A percentile compares a stretch with the other conserved stretches of the same genome.
These are phyloP conservation scores for Catunica adiposa DNA, from an alignment of 2,329 filamentous ascomycete genomes.

Conservation along the genomic window DNA sequence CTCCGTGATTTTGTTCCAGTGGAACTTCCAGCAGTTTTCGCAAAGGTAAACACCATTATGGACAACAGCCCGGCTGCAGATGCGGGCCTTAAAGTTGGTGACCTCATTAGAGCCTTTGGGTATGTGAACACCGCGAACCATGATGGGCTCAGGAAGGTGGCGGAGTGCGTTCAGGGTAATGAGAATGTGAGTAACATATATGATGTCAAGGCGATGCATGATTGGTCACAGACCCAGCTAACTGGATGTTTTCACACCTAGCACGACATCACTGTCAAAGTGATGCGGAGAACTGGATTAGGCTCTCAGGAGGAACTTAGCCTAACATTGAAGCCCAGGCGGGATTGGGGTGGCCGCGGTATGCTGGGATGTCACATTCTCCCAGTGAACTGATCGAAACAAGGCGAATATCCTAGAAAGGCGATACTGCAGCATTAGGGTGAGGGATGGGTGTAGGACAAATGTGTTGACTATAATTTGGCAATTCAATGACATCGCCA, in stretches of 20 bases:
- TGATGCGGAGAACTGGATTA: slow-evolving; percentile 32
- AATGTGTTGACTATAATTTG: too few relatives aligned
- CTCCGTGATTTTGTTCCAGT: slow-evolving; percentile 11
- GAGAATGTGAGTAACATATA: slow-evolving; percentile 54
- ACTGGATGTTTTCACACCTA: slow-evolving; percentile 22
- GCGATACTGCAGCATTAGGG: too few relatives aligned
- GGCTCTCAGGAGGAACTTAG: slow-evolving; percentile 40
- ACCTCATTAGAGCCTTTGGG: slow-evolving; percentile 73
- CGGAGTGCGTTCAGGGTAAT: slow-evolving; percentile 76
- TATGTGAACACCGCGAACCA: slow-evolving; percentile 71
- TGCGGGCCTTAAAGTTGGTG: slow-evolving; percentile 66
- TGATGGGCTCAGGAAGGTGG: slow-evolving; percentile 69
- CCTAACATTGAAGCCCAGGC: slow-evolving; percentile 57
- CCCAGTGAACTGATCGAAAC: slow-evolving; percentile 20
- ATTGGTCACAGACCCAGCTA: background rate
- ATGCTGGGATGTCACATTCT: slow-evolving; percentile 81
- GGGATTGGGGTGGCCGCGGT: slow-evolving; percentile 80
- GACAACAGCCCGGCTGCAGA: slow-evolving; percentile 62
- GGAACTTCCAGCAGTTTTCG: slow-evolving; percentile 44
- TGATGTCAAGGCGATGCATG: background rate
- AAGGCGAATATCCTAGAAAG: background rate
- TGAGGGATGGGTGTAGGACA: too few relatives aligned
- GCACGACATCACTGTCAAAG: slow-evolving; percentile 54
- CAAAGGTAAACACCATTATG: slow-evolving; percentile 74
- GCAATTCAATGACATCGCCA: too few relatives aligned